phyloP scores from a whole-genome alignment of 768 basidiomycete species.

The Macrolepiota dolichaula region DNA sequence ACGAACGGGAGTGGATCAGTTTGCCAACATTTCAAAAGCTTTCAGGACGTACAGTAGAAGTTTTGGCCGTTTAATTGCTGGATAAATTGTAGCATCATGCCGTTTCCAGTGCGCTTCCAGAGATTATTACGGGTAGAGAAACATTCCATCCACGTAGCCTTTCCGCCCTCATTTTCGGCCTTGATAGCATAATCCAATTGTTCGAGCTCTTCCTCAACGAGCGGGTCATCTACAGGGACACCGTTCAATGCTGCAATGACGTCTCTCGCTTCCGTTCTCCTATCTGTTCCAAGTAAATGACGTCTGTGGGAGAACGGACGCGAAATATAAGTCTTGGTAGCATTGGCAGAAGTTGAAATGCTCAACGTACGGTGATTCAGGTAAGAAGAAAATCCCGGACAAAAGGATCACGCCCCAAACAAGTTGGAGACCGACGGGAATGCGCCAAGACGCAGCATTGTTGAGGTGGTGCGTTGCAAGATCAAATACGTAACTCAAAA shows the following conservation, averaged over 20 bases:
- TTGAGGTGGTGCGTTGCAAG: slow-evolving; percentile 56
- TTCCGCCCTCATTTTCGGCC: slow-evolving; percentile 77
- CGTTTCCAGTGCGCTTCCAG: slow-evolving; percentile 73
- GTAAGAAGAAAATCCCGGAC: slow-evolving; percentile 70
- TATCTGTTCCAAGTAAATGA: slow-evolving; percentile 61
- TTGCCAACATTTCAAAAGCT: not conserved
- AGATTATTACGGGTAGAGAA: slow-evolving; percentile 66
- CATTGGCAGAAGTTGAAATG: not conserved
- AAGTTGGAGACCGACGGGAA: slow-evolving; percentile 74
- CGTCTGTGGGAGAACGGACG: slow-evolving; percentile 37
- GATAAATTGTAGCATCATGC: slow-evolving; percentile 83
- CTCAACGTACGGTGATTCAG: slow-evolving; percentile 66
- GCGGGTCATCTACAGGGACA: slow-evolving; percentile 51
- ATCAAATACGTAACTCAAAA: slow-evolving; percentile 70
- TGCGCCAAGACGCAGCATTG: slow-evolving; percentile 66
- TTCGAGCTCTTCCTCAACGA: slow-evolving; percentile 58
- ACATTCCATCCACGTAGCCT: slow-evolving; percentile 76
- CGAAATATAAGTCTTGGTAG: not conserved
- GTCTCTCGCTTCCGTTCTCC: slow-evolving; percentile 48
- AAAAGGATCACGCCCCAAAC: slow-evolving; percentile 65
- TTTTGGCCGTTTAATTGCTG: slow-evolving; percentile 82
- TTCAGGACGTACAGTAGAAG: slow-evolving; percentile 58
- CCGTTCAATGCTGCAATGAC: slow-evolving; percentile 69
- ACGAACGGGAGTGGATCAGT: no score
- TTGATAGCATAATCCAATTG: slow-evolving; percentile 65